Evolutionary conservation across 306 rosid genomes (phyloP).

Genomic region (Castanospermum australe): DNA sequence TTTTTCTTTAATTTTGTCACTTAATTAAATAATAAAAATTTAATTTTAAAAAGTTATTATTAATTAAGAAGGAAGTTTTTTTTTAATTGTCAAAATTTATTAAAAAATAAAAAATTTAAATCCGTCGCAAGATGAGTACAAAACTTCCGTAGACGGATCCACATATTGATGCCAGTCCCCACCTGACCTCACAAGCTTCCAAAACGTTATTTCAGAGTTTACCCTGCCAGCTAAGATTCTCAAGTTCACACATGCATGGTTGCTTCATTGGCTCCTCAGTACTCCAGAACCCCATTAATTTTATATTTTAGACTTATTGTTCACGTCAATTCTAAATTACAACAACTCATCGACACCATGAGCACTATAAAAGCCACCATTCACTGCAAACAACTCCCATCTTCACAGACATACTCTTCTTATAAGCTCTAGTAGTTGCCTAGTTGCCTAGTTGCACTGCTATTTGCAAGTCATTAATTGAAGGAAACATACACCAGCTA

Average conservation of each 20-base stretch:
- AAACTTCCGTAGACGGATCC: not conserved
- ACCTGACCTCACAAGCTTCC: conserved; percentile 31
- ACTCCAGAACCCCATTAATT: no score
- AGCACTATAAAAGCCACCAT: not conserved
- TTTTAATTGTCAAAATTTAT: no score
- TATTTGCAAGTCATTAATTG: not conserved
- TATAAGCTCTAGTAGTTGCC: not conserved
- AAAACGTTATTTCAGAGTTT: conserved; percentile 2
- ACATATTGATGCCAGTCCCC: not conserved
- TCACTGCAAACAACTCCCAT: not conserved
- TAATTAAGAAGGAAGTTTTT: no score
- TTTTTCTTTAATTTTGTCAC: no score
- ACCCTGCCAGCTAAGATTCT: conserved; percentile 44
- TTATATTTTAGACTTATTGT: not conserved
- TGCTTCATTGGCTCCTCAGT: not conserved
- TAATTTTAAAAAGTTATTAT: no score
- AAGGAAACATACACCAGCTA: not conserved
- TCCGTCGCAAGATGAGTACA: not conserved
- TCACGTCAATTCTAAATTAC: not conserved
- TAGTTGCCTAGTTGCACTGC: no score
- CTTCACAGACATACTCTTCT: not conserved
- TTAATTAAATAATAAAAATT: no score
- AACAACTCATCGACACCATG: not conserved
- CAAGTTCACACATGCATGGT: conserved; percentile 43
- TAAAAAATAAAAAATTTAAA: no score